phyloP scores from a whole-genome alignment of 495 filamentous ascomycete species.

The Sphaerosporella brunnea region DNA sequence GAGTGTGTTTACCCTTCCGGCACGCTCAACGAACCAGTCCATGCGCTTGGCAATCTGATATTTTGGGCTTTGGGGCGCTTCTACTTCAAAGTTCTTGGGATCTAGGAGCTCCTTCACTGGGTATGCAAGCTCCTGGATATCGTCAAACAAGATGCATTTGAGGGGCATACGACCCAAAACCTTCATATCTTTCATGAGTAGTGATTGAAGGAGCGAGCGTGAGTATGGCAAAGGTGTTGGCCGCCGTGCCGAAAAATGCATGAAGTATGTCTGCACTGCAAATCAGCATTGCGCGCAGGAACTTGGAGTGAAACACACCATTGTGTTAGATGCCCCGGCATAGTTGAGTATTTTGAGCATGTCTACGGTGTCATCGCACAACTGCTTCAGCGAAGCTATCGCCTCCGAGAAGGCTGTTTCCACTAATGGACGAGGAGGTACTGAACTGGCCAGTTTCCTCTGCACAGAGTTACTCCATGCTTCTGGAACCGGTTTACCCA shows the following conservation, averaged over 20 bases:
- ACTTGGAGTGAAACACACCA: slow-evolving; percentile 30
- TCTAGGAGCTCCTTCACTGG: slow-evolving; percentile 55
- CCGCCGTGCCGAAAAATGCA: slow-evolving; percentile 55
- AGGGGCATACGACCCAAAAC: slow-evolving; percentile 48
- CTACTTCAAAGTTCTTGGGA: slow-evolving; percentile 52
- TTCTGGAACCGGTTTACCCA: slow-evolving; percentile 51
- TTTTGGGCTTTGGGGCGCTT: slow-evolving; percentile 57
- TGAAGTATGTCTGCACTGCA: slow-evolving; percentile 28
- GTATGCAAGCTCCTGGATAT: slow-evolving; percentile 57
- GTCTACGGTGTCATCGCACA: slow-evolving; percentile 58
- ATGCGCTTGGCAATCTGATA: slow-evolving; percentile 60
- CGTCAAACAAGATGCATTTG: slow-evolving; percentile 58
- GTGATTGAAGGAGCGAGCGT: slow-evolving; percentile 57
- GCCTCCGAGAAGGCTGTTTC: slow-evolving; percentile 55
- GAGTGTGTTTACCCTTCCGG: slow-evolving; percentile 35
- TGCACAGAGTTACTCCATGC: slow-evolving; percentile 86
- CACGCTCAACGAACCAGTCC: slow-evolving; percentile 60
- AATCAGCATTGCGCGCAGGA: neutral
- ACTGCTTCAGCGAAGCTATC: slow-evolving; percentile 44
- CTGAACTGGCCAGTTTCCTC: slow-evolving; percentile 71
- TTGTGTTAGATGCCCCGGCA: slow-evolving; percentile 46
- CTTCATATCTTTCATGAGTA: slow-evolving; percentile 53
- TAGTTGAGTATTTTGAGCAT: slow-evolving; percentile 51
- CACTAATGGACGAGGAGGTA: slow-evolving; percentile 81
- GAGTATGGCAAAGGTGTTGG: slow-evolving; percentile 73